Evolutionary conservation across 2,329 filamentous ascomycete genomes (phyloP), one percentile per base, ranked within the genome.

Genomic region (Aspergillus sp.): DNA sequence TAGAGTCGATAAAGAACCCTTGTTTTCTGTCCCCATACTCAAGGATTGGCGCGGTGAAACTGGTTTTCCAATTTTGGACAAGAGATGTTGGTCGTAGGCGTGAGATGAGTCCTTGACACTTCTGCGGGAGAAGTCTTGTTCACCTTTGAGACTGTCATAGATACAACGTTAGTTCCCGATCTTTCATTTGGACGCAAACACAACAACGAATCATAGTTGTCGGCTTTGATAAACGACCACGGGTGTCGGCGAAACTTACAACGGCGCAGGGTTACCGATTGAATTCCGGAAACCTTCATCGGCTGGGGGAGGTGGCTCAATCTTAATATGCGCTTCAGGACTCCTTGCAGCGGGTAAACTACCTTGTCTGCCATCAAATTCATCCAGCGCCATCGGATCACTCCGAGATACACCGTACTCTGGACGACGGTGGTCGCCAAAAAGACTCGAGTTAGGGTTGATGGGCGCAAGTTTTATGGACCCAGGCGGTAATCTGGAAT

Each of bases 1-100:
- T 11, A 76, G 65, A 41, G 70, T 68, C 18, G 70, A 69, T 32
- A 68, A 58, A 24, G 68, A 69, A 57, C 58, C 64, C 51, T 65
- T 66, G 44, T 63, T 64, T 30, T 74, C 72, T 34, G 67, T 67
- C 59, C 71, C 66, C 22, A 71, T 60, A 50, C 66, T 73, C 36
- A 68, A 60, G 13, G 72, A 72, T 53, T 69, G 75, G 49, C 81
- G 76, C 17, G 82, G 81, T 7, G 83, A 84, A 56, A 81, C 81
- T 5, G 83, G 80, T 47, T 84, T 84, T 32, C 84, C 84, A 57
- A 87, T 86, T 63, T 85, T 85, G 48, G 83, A 85, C 24, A 87
- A 71, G 12, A 87, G 72, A 60, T 85, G 82, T 68, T 86, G 82
- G 66, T 87, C 85, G 70, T 87, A 87, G 32, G 81, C 83, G 65